phyloP scores from a whole-genome alignment of 2,329 filamentous ascomycete genomes.

The Aspergillus bombycis region DNA sequence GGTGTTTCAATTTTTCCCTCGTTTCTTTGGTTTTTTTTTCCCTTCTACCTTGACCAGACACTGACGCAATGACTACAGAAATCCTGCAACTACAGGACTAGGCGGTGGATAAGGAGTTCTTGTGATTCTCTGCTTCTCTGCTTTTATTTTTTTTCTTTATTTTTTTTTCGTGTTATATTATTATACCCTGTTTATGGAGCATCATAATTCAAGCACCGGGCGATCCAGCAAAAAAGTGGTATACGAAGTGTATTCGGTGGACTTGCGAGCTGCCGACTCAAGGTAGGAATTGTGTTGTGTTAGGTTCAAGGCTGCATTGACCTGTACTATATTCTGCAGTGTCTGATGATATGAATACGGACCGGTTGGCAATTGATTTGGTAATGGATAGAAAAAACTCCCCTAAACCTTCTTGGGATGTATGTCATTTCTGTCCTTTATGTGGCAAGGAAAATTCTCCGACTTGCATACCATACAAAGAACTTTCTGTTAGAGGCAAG shows the following conservation, averaged over 20 bases:
- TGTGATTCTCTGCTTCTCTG: not conserved
- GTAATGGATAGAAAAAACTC: not conserved
- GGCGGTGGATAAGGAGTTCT: slow-evolving; percentile 7
- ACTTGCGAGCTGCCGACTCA: too few species aligned
- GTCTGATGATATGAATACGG: not conserved
- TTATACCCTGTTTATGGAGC: slow-evolving; percentile 11
- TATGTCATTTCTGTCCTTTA: not conserved
- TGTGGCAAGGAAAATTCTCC: not conserved
- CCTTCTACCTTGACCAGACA: not conserved
- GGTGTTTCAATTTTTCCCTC: not conserved
- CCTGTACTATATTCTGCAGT: not conserved
- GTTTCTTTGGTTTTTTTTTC: slow-evolving; percentile 7
- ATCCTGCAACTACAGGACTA: slow-evolving; percentile 43
- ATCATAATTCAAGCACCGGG: slow-evolving; percentile 6
- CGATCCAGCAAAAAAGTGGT: not conserved
- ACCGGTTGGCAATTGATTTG: not conserved
- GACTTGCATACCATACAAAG: not conserved
- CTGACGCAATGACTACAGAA: slow-evolving; percentile 24
- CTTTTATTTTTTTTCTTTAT: not conserved
- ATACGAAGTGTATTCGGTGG: not conserved
- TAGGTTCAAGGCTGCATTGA: not conserved
- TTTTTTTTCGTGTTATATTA: not conserved
- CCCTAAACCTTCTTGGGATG: not conserved
- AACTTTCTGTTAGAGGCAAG: not conserved
- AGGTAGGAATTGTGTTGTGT: not conserved